Evolutionary conservation across 2,329 filamentous ascomycete genomes (phyloP), one percentile per base, ranked within the genome.

Genomic region (Fusarium burgessii): DNA sequence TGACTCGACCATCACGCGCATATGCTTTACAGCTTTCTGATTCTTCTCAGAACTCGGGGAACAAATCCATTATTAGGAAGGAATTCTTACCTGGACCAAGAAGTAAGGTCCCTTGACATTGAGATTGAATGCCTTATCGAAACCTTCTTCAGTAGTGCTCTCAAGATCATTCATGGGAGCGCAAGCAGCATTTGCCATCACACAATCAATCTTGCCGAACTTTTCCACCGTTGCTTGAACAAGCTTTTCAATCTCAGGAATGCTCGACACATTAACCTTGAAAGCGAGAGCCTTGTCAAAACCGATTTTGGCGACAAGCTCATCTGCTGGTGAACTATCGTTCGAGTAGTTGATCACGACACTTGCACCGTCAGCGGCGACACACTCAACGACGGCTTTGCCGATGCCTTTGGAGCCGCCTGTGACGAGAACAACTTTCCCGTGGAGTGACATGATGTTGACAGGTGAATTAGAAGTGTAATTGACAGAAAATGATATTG

Each of bases 151-250:
- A 0, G 59, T 65, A 0, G 62, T 49, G 1, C 62, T 64, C 2
- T 65, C 58, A 3, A 65, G 62, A 15, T 65, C 59, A 10, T 50
- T 57, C 59, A 65, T 65, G 1, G 62, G 62, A 1, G 62, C 42
- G 14, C 41, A 42, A 9, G 59, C 62, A 58, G 62, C 62, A 12
- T 65, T 65, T 33, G 62, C 62, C 59, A 65, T 65, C 2, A 65
- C 13, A 0, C 42, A 45, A 5, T 65, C 62, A 14, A 65, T 64
- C 10, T 43, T 63, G 32, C 62, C 62, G 5, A 65, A 65, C 18
- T 40, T 65, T 1, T 58, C 32, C 12, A 64, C 43, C 0, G 59
- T 47, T 1, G 49, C 36, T 11, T 58, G 36, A 1, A 65, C 13
- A 0, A 65, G 62, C 3, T 35, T 65, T 3, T 58, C 43, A 4